These are phyloP conservation scores for Fusarium sp. DNA, from an alignment of 2,329 filamentous ascomycete genomes.

Conservation along the genomic window DNA sequence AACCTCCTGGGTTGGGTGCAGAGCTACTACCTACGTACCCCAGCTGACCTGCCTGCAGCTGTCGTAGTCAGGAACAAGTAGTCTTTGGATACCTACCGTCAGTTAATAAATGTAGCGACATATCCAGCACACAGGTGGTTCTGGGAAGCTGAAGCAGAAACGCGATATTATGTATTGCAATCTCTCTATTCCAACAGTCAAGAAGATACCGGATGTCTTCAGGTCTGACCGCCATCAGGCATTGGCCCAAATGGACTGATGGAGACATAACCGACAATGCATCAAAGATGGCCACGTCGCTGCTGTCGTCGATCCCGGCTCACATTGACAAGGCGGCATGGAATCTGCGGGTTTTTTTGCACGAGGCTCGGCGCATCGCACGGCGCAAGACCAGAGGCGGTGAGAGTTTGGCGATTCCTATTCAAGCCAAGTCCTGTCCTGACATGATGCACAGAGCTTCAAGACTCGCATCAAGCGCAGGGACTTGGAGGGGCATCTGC, in stretches of 20 bases:
- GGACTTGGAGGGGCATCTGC: slow-evolving; percentile 27
- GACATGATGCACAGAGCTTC: slow-evolving; percentile 41
- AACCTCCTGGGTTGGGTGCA: slow-evolving; percentile 9
- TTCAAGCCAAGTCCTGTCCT: slow-evolving; percentile 36
- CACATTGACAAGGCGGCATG: slow-evolving; percentile 32
- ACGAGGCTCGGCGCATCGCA: slow-evolving; percentile 21
- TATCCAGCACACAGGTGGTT: neutral
- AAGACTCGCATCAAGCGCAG: slow-evolving; percentile 31
- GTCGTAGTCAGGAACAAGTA: slow-evolving; percentile 30
- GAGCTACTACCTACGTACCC: slow-evolving; percentile 12
- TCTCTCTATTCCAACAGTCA: too few species aligned
- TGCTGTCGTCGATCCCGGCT: slow-evolving; percentile 28
- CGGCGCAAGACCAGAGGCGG: slow-evolving; percentile 32
- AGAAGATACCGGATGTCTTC: slow-evolving; percentile 24
- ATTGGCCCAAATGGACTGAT: slow-evolving; percentile 24
- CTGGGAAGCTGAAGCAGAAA: neutral
- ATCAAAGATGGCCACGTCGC: slow-evolving; percentile 28
- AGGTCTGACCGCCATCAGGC: slow-evolving; percentile 42
- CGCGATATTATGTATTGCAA: neutral
- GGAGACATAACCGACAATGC: neutral
- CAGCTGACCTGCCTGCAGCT: slow-evolving; percentile 18
- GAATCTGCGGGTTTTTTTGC: slow-evolving; percentile 41
- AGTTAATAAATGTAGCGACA: slow-evolving; percentile 11
- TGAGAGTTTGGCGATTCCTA: slow-evolving; percentile 43
- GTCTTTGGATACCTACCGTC: too few species aligned